A percentile compares a stretch with the other conserved stretches of the same genome.
phyloP scores from a whole-genome alignment of 352 stramenopile genomes.

The Globisporangium takayamanum region DNA sequence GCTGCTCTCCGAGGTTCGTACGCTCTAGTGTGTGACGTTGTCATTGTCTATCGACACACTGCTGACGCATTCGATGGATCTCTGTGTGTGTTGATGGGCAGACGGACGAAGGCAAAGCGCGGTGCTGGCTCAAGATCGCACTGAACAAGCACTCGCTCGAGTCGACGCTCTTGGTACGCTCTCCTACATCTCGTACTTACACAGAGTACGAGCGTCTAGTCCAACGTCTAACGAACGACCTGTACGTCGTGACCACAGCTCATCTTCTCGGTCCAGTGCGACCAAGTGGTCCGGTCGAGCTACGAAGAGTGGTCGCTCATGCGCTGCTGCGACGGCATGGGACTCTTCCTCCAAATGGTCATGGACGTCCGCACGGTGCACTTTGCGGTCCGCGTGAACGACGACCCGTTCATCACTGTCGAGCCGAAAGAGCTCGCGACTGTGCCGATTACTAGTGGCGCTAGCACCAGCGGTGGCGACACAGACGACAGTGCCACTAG shows the following conservation, averaged over 20 bases:
- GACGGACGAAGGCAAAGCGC: conserved; percentile 56
- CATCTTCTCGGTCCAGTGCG: conserved; percentile 68
- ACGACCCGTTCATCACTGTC: conserved; percentile 33
- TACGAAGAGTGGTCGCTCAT: conserved; percentile 83
- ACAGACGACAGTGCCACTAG: not conserved
- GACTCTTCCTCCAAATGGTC: conserved; percentile 70
- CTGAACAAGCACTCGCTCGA: conserved; percentile 78
- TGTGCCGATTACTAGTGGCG: conserved; percentile 1
- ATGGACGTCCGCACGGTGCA: conserved; percentile 62
- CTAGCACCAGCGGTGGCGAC: not conserved
- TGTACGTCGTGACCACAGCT: conserved; percentile 25
- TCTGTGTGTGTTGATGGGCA: conserved; percentile 9
- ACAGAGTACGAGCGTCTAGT: not conserved
- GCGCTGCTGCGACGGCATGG: conserved; percentile 61
- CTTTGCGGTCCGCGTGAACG: conserved; percentile 66
- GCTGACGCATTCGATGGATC: not conserved
- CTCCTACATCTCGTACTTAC: too few relatives aligned
- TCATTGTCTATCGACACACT: not conserved
- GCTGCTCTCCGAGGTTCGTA: conserved; percentile 55
- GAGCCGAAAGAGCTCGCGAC: conserved; percentile 11
- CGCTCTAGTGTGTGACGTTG: not conserved
- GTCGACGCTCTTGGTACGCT: conserved; percentile 60
- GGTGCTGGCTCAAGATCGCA: conserved; percentile 75
- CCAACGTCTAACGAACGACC: too few relatives aligned
- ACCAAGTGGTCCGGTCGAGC: conserved; percentile 62